phyloP scores from a whole-genome alignment of 2,329 filamentous ascomycete genomes.

The Penicillium italicum region DNA sequence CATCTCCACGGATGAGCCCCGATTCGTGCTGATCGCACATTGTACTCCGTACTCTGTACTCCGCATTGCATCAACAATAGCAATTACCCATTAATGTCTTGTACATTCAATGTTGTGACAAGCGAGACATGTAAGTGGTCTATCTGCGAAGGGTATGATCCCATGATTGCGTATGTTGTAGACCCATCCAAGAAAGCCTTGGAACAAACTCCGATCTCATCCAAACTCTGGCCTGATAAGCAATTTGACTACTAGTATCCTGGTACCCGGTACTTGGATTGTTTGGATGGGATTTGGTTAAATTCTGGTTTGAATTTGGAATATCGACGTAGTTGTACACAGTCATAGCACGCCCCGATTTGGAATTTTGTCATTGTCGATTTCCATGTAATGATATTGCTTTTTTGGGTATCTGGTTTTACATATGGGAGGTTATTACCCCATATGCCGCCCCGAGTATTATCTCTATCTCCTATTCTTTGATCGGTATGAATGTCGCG shows the following conservation, averaged over 20 bases:
- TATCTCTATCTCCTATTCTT: neutral
- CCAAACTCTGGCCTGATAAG: neutral
- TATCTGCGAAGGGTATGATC: constrained; percentile 1
- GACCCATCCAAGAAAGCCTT: neutral
- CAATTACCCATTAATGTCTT: neutral
- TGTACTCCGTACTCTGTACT: neutral
- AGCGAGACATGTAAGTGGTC: neutral
- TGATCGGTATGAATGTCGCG: neutral
- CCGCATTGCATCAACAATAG: neutral
- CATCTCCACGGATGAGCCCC: neutral
- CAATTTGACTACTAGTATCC: neutral
- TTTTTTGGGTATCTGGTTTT: neutral
- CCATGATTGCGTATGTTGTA: constrained; percentile 4
- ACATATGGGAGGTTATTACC: neutral
- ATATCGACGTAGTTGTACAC: neutral
- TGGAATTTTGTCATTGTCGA: too few species aligned
- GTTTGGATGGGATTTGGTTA: neutral
- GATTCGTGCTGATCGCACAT: neutral
- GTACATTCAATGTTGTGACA: neutral
- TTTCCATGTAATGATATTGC: neutral
- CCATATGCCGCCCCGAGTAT: neutral
- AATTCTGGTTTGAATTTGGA: neutral
- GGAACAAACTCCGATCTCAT: neutral
- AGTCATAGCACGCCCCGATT: neutral
- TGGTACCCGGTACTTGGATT: neutral